A percentile compares a stretch with the other conserved stretches of the same genome.
Conservation (phyloP, 202 grass and related monocot genomes). For the Brachypodium distachyon region DNA sequence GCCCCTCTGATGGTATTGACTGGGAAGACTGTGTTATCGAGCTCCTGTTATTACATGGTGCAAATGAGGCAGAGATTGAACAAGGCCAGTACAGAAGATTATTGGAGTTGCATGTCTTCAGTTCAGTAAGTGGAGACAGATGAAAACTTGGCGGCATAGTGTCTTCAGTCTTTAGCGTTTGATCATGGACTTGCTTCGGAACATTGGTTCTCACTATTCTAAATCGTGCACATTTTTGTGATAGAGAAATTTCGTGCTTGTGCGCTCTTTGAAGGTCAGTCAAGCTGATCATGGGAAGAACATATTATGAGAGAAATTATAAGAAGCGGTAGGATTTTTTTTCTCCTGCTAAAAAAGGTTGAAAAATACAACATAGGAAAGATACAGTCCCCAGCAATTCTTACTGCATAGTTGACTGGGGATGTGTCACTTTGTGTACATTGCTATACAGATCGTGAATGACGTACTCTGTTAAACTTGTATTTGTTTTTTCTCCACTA, state of each 20-base stretch:
- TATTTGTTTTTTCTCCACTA: background rate
- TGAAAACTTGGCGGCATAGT: background rate
- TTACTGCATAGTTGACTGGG: background rate
- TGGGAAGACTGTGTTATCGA: conserved; percentile 76
- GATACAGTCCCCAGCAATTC: background rate
- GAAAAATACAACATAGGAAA: background rate
- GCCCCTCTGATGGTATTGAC: conserved; percentile 27
- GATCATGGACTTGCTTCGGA: conserved; percentile 2
- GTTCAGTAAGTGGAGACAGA: background rate
- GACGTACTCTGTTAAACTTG: too few relatives aligned
- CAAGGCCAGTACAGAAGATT: conserved; percentile 60
- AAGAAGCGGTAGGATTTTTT: background rate
- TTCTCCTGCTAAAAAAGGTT: background rate
- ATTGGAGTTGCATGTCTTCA: conserved; percentile 54
- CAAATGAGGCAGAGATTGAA: conserved; percentile 53
- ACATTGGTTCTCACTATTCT: conserved; percentile 4
- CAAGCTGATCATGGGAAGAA: conserved; percentile 1
- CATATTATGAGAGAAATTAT: background rate
- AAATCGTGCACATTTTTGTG: background rate
- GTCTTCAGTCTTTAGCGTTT: background rate
- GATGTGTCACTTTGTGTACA: conserved; percentile 5
- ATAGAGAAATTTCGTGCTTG: conserved; percentile 3
- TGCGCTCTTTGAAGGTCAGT: conserved; percentile 8
- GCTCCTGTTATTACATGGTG: conserved; percentile 49
- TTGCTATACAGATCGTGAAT: background rate